Conservation (phyloP, 2,329 filamentous ascomycete genomes). For the Pseudopyrenochaeta lycopersici region DNA sequence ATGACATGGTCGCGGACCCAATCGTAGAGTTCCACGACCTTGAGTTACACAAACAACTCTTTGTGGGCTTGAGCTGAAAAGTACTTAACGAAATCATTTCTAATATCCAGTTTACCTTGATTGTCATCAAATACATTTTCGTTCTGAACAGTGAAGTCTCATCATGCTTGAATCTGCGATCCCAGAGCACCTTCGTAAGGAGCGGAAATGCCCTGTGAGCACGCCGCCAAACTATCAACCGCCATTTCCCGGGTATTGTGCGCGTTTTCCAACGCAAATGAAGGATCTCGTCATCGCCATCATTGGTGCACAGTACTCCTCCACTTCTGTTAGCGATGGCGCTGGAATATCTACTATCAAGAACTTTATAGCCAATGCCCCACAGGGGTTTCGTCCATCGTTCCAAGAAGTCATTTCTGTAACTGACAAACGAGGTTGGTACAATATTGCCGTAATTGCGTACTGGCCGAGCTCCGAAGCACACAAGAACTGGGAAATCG, state of each 20-base stretch:
- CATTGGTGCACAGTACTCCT: slow-evolving; percentile 42
- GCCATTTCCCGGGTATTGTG: slow-evolving; percentile 42
- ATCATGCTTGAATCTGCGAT: slow-evolving; percentile 37
- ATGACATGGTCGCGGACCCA: too few relatives aligned
- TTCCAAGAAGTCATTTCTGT: slow-evolving; percentile 49
- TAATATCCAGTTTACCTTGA: not conserved
- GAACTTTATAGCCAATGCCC: slow-evolving; percentile 15
- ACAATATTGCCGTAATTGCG: slow-evolving; percentile 49
- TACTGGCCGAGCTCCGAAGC: slow-evolving; percentile 49
- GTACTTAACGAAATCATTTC: too few relatives aligned
- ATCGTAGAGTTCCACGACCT: too few relatives aligned
- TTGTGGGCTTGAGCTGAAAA: too few relatives aligned
- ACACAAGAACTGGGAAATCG: slow-evolving; percentile 43
- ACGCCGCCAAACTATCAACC: slow-evolving; percentile 36
- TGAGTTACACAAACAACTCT: too few relatives aligned
- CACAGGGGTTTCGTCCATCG: slow-evolving; percentile 17
- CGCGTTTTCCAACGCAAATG: slow-evolving; percentile 43
- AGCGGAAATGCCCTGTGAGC: slow-evolving; percentile 25
- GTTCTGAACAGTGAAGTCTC: not conserved
- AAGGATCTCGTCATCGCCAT: slow-evolving; percentile 47
- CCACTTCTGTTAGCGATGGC: not conserved
- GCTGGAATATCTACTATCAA: slow-evolving; percentile 23
- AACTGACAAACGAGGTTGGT: slow-evolving; percentile 34
- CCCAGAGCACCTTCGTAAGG: slow-evolving; percentile 25
- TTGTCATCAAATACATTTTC: not conserved